A percentile compares a stretch with the other conserved stretches of the same genome.
phyloP scores from a whole-genome alignment of 1,139 yeast genomes.

The Yamadazyma triangularis region DNA sequence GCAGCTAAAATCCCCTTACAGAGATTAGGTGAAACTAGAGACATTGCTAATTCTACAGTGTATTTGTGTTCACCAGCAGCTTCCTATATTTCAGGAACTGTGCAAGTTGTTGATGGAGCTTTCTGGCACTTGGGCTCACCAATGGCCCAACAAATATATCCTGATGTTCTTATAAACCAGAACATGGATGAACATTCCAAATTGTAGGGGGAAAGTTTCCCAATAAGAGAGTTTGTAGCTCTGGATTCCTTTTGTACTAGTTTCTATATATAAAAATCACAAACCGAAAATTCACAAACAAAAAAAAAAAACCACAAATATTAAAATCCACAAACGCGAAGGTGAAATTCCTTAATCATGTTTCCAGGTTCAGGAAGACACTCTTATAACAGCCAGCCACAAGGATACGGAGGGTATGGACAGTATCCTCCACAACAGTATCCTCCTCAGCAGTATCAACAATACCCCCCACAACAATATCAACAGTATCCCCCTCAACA shows the following conservation, averaged over 20 bases:
- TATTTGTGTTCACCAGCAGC: constrained; percentile 83
- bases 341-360: constrained; percentile 15
- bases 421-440: constrained; percentile 8
- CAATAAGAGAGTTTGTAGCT: too few relatives aligned
- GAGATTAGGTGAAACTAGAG: constrained; percentile 67
- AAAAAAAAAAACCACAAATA: too few relatives aligned
- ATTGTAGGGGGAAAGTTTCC: too few relatives aligned
- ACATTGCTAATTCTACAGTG: constrained; percentile 87
- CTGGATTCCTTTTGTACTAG: too few relatives aligned
- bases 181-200: too few relatives aligned
- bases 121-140: constrained; percentile 82
- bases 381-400: constrained; percentile 10
- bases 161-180: constrained; percentile 27
- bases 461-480: constrained; percentile 6
- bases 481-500: constrained; percentile 10
- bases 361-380: constrained; percentile 34
- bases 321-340: constrained; percentile 4
- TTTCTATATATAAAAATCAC: too few relatives aligned
- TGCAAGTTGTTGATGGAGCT: constrained; percentile 85
- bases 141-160: too few relatives aligned
- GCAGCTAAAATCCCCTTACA: constrained; percentile 63
- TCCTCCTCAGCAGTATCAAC: constrained; percentile 7
- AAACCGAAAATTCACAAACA: too few relatives aligned
- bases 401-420: constrained; percentile 7
- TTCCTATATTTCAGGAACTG: constrained; percentile 69